Base-by-base conservation (phyloP, 2,329 filamentous ascomycete species). In the Madurella mycetomatis region DNA sequence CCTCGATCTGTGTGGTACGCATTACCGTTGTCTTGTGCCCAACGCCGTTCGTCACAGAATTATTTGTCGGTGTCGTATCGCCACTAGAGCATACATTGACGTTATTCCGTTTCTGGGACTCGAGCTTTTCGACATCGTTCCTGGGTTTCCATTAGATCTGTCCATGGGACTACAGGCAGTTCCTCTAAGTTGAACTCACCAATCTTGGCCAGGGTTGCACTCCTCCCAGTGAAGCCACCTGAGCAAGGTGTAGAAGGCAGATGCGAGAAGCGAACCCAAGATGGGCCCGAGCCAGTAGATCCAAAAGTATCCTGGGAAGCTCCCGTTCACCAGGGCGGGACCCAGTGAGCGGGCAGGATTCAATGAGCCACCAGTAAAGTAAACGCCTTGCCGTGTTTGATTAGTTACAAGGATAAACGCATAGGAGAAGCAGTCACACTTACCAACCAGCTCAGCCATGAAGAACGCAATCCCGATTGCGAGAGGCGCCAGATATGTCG, bases 401-500 rank as follows among this genome's bases (percentile, higher is more conserved):
- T 37, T 7, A n/a, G 8, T 1, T 7, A 13, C 40, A 58, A 7
- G 60, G 42, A n/a, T 16, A 43, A 56, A 11, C 19, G 12, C 9
- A 9, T n/a, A 25, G 25, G 11, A 16, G 16, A 19, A 8, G 19
- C 2, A 15, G 39, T n/a, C n/a, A 41, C 9, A 60, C 59, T 19
- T 55, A 71, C 72, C 73, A 11, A 68, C 61, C 30, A 73, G 60
- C 61, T 72, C 59, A 0, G 68, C 66, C 25, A 88, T 73, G 62
- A 88, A 87, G 16, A 88, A 73, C 0, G 84, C 71, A 1, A 88
- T 67, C 0, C 85, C 85, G 59, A 89, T 87, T 0, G 82, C 85
- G 0, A 88, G 69, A 0, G 85, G 85, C 0, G 84, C 85, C 3
- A 87, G 69, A 62, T 78, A 87, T 0, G 84, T 88, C 5, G 79